These are phyloP conservation scores for Syncephalastrum sp. DNA, from an alignment of 371 early-diverging fungal species.

Conservation along the genomic window DNA sequence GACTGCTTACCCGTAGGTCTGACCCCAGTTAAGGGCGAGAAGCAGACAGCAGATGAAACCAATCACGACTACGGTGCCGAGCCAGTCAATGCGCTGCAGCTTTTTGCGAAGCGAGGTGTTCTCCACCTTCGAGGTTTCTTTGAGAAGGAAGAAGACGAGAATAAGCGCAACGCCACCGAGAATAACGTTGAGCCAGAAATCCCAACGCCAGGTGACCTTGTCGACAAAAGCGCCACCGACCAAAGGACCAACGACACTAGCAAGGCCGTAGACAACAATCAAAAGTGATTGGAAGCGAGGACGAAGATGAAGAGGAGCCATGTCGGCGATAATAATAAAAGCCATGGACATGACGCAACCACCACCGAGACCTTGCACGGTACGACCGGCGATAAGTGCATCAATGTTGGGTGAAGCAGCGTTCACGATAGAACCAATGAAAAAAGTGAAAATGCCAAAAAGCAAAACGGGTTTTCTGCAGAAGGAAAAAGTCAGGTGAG, in stretches of 20 bases:
- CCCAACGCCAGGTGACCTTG: constrained; percentile 70
- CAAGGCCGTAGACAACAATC: constrained; percentile 66
- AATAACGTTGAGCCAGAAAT: constrained; percentile 74
- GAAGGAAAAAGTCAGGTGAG: not conserved
- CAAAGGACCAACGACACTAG: constrained; percentile 71
- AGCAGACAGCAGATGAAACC: constrained; percentile 36
- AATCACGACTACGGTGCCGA: constrained; percentile 19
- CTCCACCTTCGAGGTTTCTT: constrained; percentile 40
- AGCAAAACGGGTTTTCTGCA: constrained; percentile 49
- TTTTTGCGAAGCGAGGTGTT: constrained; percentile 44
- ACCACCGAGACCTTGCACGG: constrained; percentile 70
- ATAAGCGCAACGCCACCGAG: constrained; percentile 56
- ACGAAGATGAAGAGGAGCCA: constrained; percentile 63
- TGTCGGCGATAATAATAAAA: constrained; percentile 79
- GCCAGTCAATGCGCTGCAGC: constrained; percentile 63
- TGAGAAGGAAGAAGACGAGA: constrained; percentile 49
- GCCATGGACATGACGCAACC: constrained; percentile 67
- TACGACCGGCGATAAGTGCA: constrained; percentile 66
- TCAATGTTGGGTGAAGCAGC: constrained; percentile 51
- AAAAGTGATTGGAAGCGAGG: constrained; percentile 63
- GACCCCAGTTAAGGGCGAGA: constrained; percentile 53
- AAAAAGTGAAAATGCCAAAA: constrained; percentile 47
- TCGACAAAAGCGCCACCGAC: constrained; percentile 69
- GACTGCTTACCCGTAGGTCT: constrained; percentile 9
- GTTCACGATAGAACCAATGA: constrained; percentile 52